Evolutionary conservation across 2,329 filamentous ascomycete species (phyloP).

Genomic region (Aphanoascus verrucosus): DNA sequence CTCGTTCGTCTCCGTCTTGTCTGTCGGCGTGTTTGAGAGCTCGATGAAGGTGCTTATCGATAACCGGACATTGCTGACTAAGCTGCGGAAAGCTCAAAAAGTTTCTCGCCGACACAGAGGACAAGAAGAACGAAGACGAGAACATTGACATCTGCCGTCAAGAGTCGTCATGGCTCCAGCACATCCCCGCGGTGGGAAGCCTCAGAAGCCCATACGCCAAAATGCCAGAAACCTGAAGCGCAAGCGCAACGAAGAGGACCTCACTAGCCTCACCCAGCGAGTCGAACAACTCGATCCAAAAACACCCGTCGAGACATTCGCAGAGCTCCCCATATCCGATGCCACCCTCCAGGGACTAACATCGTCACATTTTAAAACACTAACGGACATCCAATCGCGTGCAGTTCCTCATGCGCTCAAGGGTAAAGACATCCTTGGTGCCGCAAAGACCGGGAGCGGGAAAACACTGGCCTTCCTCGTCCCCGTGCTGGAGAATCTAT

Average conservation of each 20-base stretch:
- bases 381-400: slow-evolving; percentile 84
- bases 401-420: slow-evolving; percentile 83
- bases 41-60: slow-evolving; percentile 5
- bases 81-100: not conserved
- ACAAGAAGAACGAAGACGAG: not conserved
- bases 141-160: not conserved
- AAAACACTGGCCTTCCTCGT: slow-evolving; percentile 91
- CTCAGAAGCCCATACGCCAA: slow-evolving; percentile 20
- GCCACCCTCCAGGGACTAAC: slow-evolving; percentile 70
- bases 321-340: slow-evolving; percentile 74
- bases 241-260: slow-evolving; percentile 38
- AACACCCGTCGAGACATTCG: slow-evolving; percentile 55
- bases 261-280: slow-evolving; percentile 33
- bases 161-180: slow-evolving; percentile 27
- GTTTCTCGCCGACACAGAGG: not conserved
- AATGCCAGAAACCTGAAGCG: slow-evolving; percentile 32
- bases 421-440: slow-evolving; percentile 78
- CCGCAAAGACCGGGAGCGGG: slow-evolving; percentile 88
- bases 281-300: slow-evolving; percentile 39
- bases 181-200: slow-evolving; percentile 21
- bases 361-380: slow-evolving; percentile 73
- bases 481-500: slow-evolving; percentile 84
- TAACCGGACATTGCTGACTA: slow-evolving; percentile 1
- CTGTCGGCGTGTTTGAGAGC: not conserved
- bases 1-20: not conserved